These are phyloP conservation scores for Talaromyces marneffei DNA, from an alignment of 2,329 filamentous ascomycete species.

Conservation along the genomic window DNA sequence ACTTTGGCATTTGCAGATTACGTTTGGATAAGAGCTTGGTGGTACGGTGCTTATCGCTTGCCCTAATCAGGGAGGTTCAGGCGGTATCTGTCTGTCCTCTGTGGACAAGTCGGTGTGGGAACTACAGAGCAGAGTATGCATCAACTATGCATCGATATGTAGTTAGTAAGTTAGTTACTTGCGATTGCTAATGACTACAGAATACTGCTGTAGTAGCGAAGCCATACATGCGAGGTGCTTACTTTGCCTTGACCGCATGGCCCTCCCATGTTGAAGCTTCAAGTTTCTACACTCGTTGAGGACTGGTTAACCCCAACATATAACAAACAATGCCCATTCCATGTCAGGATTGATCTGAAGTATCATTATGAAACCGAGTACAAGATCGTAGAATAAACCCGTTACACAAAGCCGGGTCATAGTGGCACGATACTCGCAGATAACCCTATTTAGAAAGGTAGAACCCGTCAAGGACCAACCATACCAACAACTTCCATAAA, in stretches of 20 bases:
- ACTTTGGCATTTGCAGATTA: no score
- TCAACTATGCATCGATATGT: background rate
- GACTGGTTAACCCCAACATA: no score
- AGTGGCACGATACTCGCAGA: background rate
- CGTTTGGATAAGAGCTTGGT: slow-evolving; percentile 1
- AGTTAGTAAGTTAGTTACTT: no score
- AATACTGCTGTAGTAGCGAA: no score
- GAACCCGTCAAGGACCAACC: background rate
- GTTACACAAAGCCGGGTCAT: background rate
- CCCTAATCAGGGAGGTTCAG: slow-evolving; percentile 14
- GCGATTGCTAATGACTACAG: no score
- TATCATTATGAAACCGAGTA: no score
- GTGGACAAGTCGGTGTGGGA: background rate
- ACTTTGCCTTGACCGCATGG: background rate
- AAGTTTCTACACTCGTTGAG: no score
- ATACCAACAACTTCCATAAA: no score
- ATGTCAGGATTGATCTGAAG: no score
- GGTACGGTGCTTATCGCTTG: background rate
- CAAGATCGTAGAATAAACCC: background rate
- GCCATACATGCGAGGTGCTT: background rate
- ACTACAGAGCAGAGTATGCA: background rate
- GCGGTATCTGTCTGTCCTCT: background rate
- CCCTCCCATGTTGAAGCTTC: no score
- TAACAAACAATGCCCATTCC: no score
- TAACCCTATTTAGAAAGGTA: no score